Evolutionary conservation across 2,329 filamentous ascomycete genomes (phyloP), one percentile per base, ranked within the genome.

Genomic region (Orbilia ellipsospora): DNA sequence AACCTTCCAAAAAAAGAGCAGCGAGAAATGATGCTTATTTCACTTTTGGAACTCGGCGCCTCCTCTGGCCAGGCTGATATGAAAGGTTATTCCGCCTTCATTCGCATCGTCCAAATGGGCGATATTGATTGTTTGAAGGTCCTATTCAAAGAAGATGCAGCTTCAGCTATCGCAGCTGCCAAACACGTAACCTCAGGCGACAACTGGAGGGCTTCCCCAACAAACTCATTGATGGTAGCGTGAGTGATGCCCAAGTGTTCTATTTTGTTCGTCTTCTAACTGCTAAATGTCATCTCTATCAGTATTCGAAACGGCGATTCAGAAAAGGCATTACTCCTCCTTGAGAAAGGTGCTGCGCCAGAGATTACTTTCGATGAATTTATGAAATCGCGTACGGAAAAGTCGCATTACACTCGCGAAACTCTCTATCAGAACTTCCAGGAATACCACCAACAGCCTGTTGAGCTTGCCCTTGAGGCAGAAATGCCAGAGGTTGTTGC

Each of bases 61-160:
- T 90, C 90, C 0, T 89, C 86, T 40, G 88, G 90, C 0, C 92
- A 95, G 81, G 92, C 89, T 0, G 92, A 94, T 42, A 77, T 70
- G 42, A 83, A 86, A 7, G 86, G 88, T 2, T 83, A 85, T 31
- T 93, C 91, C 1, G 88, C 87, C 0, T 85, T 96, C 73, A 88
- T 92, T 74, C 87, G 88, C 73, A 87, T 88, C 65, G 85, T 90
- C 0, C 83, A 85, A n/a, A 81, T 84, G 16, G 83, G 86, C 1
- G 85, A 86, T 52, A 16, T 76, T 0, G 64, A 70, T 6, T 76
- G 62, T 28, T 80, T 89, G 1, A 84, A 88, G 45, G 78, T 82
- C 0, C 80, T 90, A 1, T 82, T 85, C 64, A 82, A 72, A 51
- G 72, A 76, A 44, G 75, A 74, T 56, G 70, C 62, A 45, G 69